Conservation (phyloP, 2,329 filamentous ascomycete species). For the Canariomyces notabilis region DNA sequence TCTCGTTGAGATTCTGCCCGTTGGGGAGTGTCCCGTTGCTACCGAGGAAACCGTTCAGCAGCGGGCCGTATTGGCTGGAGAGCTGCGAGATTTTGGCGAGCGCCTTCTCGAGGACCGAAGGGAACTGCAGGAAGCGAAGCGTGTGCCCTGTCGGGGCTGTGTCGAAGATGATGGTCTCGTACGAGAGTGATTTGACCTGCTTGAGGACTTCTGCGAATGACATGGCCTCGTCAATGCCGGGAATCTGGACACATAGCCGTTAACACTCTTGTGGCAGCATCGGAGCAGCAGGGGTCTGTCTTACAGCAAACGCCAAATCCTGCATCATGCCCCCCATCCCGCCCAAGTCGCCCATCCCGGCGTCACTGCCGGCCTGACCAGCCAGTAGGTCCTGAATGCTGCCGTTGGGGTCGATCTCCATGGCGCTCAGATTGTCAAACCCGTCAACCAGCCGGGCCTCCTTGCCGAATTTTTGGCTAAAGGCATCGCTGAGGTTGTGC, state of each 20-base stretch:
- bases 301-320: conserved; percentile 88
- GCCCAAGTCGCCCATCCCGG: conserved; percentile 56
- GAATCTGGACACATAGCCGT: conserved; percentile 59
- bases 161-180: conserved; percentile 99
- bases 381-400: conserved; percentile 93
- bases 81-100: conserved; percentile 96
- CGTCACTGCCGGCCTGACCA: conserved; percentile 63
- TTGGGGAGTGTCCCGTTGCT: conserved; percentile 65
- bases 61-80: conserved; percentile 88
- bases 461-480: conserved; percentile 99
- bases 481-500: conserved; percentile 96
- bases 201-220: conserved; percentile 98
- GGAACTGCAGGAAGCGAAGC: conserved; percentile 96
- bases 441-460: conserved; percentile 89
- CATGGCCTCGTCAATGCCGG: conserved; percentile 98
- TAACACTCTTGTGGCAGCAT: background rate
- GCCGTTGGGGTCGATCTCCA: conserved; percentile 98
- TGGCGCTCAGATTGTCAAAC: conserved; percentile 89
- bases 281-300: conserved; percentile 28
- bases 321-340: conserved; percentile 95
- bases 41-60: conserved; percentile 90
- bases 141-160: conserved; percentile 97
- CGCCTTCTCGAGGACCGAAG: conserved; percentile 94
- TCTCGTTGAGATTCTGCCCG: conserved; percentile 86
- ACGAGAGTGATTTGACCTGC: conserved; percentile 97